Conservation (phyloP, 768 basidiomycete genomes). For the Filobasidium floriforme region DNA sequence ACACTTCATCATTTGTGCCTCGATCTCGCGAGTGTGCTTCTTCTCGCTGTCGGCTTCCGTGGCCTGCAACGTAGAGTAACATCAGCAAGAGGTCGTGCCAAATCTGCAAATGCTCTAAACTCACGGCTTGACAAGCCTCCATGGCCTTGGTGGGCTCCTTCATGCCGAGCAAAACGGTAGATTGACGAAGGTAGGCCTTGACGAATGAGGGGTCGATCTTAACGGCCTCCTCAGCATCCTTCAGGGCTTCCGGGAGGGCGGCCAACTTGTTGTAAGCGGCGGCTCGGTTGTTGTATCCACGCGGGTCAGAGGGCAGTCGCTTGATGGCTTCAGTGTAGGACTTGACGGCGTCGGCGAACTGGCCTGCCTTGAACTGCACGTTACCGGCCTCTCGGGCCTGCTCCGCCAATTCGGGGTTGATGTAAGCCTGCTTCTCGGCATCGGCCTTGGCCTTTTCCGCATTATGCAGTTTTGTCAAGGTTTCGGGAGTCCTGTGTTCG, state of each 20-base stretch:
- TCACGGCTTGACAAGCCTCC: constrained; percentile 62
- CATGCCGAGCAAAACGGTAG: constrained; percentile 76
- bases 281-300: constrained; percentile 97
- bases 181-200: constrained; percentile 93
- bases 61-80: constrained; percentile 47
- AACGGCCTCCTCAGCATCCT: constrained; percentile 90
- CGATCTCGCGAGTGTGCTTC: constrained; percentile 77
- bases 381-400: constrained; percentile 88
- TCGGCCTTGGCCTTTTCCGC: constrained; percentile 72
- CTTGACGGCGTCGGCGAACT: constrained; percentile 87
- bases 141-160: constrained; percentile 82
- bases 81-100: neutral
- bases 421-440: constrained; percentile 69
- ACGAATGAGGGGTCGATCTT: constrained; percentile 82
- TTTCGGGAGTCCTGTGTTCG: constrained; percentile 90
- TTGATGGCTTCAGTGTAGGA: constrained; percentile 93
- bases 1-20: constrained; percentile 68
- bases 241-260: constrained; percentile 89
- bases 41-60: constrained; percentile 67
- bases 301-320: constrained; percentile 78
- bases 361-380: constrained; percentile 75
- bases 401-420: constrained; percentile 75
- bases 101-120: neutral
- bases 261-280: constrained; percentile 91
- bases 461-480: constrained; percentile 75